Evolutionary conservation across 345 rosid species (phyloP).

Genomic region (Citrus inodora): DNA sequence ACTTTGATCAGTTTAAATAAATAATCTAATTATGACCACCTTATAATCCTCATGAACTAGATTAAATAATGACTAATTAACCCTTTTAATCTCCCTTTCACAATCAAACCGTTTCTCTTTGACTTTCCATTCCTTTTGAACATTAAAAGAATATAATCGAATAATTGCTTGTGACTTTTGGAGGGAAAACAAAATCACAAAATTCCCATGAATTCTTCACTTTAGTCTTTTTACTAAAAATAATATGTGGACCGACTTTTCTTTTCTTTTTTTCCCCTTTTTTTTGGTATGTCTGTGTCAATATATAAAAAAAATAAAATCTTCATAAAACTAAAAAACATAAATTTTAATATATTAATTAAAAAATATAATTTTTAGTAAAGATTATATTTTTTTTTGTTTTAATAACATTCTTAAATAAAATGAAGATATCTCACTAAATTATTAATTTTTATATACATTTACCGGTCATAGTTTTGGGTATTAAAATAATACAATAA

Average conservation of each 20-base stretch:
- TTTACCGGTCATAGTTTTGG: not conserved
- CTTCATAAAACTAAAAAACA: no score
- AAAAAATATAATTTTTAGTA: no score
- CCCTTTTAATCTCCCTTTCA: not conserved
- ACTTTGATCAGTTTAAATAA: no score
- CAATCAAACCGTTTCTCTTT: conserved; percentile 16
- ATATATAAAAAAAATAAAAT: no score
- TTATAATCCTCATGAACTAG: not conserved
- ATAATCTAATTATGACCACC: not conserved
- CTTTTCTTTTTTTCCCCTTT: not conserved
- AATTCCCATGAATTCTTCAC: not conserved
- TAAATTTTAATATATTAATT: no score
- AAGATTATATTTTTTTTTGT: no score
- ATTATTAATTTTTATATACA: no score
- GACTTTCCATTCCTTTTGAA: conserved; percentile 10
- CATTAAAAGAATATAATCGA: conserved; percentile 1
- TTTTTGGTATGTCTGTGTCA: no score
- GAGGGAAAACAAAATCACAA: conserved; percentile 26
- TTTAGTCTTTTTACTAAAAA: not conserved
- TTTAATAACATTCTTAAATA: no score
- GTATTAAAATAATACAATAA: not conserved
- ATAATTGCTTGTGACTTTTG: conserved; percentile 18
- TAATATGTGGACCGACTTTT: not conserved
- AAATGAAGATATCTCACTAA: no score
- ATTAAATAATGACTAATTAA: not conserved